Evolutionary conservation across 257 asterid genomes (phyloP).

Genomic region (Salvia miltiorrhiza): DNA sequence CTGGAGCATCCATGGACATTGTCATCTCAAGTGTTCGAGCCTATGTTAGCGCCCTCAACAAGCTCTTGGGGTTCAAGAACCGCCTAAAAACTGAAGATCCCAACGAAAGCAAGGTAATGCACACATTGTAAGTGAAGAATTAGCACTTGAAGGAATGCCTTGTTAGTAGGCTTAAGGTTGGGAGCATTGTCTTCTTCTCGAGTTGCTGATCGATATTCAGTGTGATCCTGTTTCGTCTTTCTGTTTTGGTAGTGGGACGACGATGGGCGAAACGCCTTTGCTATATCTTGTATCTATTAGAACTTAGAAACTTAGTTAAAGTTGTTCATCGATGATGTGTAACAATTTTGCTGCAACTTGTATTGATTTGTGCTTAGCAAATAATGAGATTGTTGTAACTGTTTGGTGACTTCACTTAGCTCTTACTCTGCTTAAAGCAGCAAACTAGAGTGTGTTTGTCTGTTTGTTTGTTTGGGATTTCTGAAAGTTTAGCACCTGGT

Average conservation of each 20-base stretch:
- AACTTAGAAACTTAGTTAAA: neutral
- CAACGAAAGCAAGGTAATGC: constrained; percentile 28
- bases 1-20: constrained; percentile 86
- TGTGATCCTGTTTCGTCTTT: neutral
- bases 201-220: neutral
- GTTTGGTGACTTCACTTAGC: neutral
- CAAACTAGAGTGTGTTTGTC: neutral
- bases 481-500: too few species aligned
- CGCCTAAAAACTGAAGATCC: constrained; percentile 27
- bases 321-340: neutral
- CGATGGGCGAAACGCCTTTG: neutral
- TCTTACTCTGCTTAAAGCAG: neutral
- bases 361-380: neutral
- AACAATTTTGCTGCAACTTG: neutral
- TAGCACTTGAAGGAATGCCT: neutral
- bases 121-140: constrained; percentile 18
- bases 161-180: neutral
- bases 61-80: constrained; percentile 60
- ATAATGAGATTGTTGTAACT: neutral
- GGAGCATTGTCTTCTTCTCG: neutral
- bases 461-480: neutral
- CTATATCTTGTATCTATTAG: constrained; percentile 11
- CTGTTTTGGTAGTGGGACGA: neutral
- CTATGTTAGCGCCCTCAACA: constrained; percentile 86
- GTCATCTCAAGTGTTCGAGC: constrained; percentile 92